Evolutionary conservation across 177 flowering plant genomes (phyloP), one percentile per base, ranked within the genome.

Genomic region (Vitis hybrid): DNA sequence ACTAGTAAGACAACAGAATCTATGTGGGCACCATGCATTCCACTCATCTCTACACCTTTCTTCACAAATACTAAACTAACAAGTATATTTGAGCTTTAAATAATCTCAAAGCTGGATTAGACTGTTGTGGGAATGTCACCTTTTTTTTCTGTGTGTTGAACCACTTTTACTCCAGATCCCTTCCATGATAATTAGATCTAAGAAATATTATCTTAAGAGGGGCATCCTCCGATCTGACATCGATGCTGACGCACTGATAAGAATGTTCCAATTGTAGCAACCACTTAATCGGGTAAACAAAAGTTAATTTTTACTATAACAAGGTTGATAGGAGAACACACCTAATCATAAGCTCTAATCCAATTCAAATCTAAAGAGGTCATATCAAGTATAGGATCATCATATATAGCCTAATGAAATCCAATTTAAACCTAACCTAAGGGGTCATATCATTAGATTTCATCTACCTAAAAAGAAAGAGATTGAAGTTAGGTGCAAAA

Each of bases 21-120:
- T n/a, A 24, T 55, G 73, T 64, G 73, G 52, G 59, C 62, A 58
- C 58, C 62, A 56, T 70, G 49, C 64, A 67, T 48, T 70, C 73
- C 73, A 63, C 73, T 27, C 4, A 27, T 27, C 30, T 27, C 30
- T 27, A 27, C 30, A 27, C 30, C 30, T 27, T 27, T 27, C 30
- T 27, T 27, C 30, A 27, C 30, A 40, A 51, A 57, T 2, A 16
- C 18, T 14, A 48, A 48, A 56, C 60, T 67, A 70, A 30, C 35
- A 56, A 52, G 18, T n/a, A 13, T 52, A 69, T 54, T 62, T 70
- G 62, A 12, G 60, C 21, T 18, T 32, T 51, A 68, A 69, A 62
- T 52, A 56, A 62, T 40, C 21, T 12, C 32, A 55, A 56, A 48
- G 35, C 56, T 46, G 48, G 68, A 70, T 70, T 70, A 52, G 73